Base-by-base conservation (phyloP, 495 filamentous ascomycete genomes). In the Pyrenula aspistea region DNA sequence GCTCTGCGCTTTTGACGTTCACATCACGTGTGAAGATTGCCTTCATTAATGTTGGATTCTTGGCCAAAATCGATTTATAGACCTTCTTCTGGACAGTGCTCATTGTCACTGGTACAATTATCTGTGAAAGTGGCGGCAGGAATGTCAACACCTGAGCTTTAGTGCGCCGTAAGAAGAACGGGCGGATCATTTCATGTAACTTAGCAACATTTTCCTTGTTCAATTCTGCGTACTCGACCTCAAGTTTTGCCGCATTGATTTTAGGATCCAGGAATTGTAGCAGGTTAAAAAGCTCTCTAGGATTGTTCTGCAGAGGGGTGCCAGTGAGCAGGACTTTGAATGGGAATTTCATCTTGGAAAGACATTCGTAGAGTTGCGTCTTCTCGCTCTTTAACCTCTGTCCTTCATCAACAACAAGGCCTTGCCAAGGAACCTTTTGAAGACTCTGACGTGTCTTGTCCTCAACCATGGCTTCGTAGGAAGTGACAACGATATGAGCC, bases 361-460 rank as follows among this genome's bases (percentile, higher is more conserved):
- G 76, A 2, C 86, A 80, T 52, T 73, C 75, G 67, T 96, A 96
- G 2, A 96, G 82, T 10, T 81, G 72, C 49, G 85, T 91, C 62
- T 86, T 83, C 61, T 96, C 91, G 59, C 93, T 97, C 68, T 99
- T 99, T 52, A 99, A 74, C 2, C 94, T 83, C 63, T 99, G 94
- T 12, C 93, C 94, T 73, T 99, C 94, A 62, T 99, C 94, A 11
- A 97, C 89, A 47, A 99, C 79, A 25, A 99, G 71, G 2, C 87
- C 92, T 53, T 83, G 83, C 94, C 94, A 99, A 21, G 81, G 82
- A 20, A 92, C 79, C 20, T 64, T 70, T 8, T 73, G 71, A 57
- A 97, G 86, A 20, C 85, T 77, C 25, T 63, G 69, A 20, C 76
- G 75, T 49, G 82, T 82, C 54, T 80, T 80, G 1, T 83, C 77